Base-by-base conservation (phyloP, 345 rosid genomes). In the Arabis hirsuta region DNA sequence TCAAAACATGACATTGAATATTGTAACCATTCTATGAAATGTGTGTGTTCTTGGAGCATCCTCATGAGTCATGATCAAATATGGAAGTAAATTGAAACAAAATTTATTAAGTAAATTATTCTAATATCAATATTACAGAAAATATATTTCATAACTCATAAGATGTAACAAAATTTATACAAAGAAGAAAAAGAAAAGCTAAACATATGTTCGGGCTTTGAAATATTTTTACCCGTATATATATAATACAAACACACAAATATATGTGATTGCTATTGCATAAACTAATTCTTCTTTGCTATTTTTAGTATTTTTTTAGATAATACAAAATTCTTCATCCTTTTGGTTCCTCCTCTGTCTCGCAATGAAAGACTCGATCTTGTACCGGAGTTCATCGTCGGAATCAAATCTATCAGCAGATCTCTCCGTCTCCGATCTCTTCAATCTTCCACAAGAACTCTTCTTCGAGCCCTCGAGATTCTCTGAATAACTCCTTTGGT, bases 311-410 rank as follows among this genome's bases (percentile, higher is more conserved):
- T 29, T 59, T 41, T 31, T 27, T 38, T 73, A 78, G 29, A 55
- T 52, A 26, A 76, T 48, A 83, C 62, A 83, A 44, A 76, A 77
- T 77, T 86, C 85, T 67, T 91, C 97, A 57, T 86, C 87, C 74
- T 67, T 86, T 24, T 84, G 79, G 69, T 83, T 79, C 82, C 84
- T 87, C 80, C 87, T 89, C 59, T 86, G 97, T 73, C 92, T 84
- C 10, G 87, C 97, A 72, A 91, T 91, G 82, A 88, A 91, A 50
- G 88, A 88, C 78, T 91, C 97, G 3, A 89, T 66, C 43, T 74
- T 82, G 76, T 80, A 52, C 22, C 85, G 72, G 10, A 91, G 87
- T 69, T 91, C 97, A 38, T 91, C 92, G 26, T 74, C 87, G 0
- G 79, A 68, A 81, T 81, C 87, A 82, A 80, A 52, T 13, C 31